A percentile compares a stretch with the other conserved stretches of the same genome.
phyloP scores from a whole-genome alignment of 1,139 yeast species.

The Debaryomycetaceae sp. region DNA sequence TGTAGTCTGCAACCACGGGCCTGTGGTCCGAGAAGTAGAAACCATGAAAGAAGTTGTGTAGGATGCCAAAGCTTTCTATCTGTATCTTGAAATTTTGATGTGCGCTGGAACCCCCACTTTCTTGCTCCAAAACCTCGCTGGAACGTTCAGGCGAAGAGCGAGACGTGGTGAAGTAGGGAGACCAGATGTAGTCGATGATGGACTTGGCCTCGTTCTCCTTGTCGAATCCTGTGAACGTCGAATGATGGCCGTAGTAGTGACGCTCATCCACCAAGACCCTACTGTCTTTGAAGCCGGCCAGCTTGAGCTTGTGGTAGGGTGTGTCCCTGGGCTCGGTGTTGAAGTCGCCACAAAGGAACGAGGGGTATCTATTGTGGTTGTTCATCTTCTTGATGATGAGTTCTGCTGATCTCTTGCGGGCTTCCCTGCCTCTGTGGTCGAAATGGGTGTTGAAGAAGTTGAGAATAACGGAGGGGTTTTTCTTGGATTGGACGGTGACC shows the following conservation, averaged over 20 bases:
- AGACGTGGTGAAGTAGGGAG: slow-evolving; percentile 17
- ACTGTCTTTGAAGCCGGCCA: slow-evolving; percentile 35
- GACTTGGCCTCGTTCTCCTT: slow-evolving; percentile 20
- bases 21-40: slow-evolving; percentile 47
- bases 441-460: slow-evolving; percentile 58
- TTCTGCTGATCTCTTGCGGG: slow-evolving; percentile 46
- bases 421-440: slow-evolving; percentile 50
- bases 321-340: slow-evolving; percentile 53
- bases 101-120: slow-evolving; percentile 2
- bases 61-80: slow-evolving; percentile 34
- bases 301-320: slow-evolving; percentile 40
- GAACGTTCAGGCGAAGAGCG: slow-evolving; percentile 6
- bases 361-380: slow-evolving; percentile 36
- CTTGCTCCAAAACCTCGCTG: slow-evolving; percentile 4
- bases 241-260: slow-evolving; percentile 36
- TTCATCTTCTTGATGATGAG: slow-evolving; percentile 42
- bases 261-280: slow-evolving; percentile 14
- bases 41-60: slow-evolving; percentile 39
- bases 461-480: slow-evolving; percentile 20
- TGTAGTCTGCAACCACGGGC: slow-evolving; percentile 39
- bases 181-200: slow-evolving; percentile 50
- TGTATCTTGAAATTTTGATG: slow-evolving; percentile 13
- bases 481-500: slow-evolving; percentile 24
- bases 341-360: slow-evolving; percentile 49
- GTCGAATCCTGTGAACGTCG: slow-evolving; percentile 48